Conservation (phyloP, 1,139 yeast species). For the Williopsis jadinii region DNA sequence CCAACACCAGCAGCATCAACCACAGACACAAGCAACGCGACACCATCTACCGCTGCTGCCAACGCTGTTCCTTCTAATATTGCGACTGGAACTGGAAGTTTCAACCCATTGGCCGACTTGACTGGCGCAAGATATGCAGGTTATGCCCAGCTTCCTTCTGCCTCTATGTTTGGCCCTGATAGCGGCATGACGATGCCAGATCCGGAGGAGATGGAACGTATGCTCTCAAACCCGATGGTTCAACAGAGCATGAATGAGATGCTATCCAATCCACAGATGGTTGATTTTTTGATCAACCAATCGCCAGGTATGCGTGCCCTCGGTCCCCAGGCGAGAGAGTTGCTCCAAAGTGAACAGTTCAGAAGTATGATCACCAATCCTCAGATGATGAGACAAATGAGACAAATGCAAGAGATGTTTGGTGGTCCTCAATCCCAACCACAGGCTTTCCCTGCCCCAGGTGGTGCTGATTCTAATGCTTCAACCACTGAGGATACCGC, state of each 20-base stretch:
- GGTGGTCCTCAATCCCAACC: constrained; percentile 25
- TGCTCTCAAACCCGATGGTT: constrained; percentile 77
- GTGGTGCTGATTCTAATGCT: constrained; percentile 21
- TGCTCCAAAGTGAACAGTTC: constrained; percentile 79
- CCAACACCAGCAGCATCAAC: constrained; percentile 7
- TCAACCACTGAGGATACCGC: constrained; percentile 7
- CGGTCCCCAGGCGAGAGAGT: constrained; percentile 86
- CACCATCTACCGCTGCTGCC: constrained; percentile 4
- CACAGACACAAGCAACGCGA: constrained; percentile 16
- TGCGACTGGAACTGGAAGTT: constrained; percentile 84
- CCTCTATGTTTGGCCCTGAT: constrained; percentile 90
- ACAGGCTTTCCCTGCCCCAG: constrained; percentile 31
- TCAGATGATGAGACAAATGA: constrained; percentile 73
- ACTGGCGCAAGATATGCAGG: constrained; percentile 98
- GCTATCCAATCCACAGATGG: constrained; percentile 72
- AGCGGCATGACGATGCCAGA: constrained; percentile 81
- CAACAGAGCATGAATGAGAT: constrained; percentile 77
- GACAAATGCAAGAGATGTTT: constrained; percentile 58
- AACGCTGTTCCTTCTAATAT: constrained; percentile 59
- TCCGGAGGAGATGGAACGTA: constrained; percentile 62
- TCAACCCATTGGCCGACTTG: constrained; percentile 83
- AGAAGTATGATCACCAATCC: constrained; percentile 86
- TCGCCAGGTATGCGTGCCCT: constrained; percentile 77
- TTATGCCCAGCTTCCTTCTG: constrained; percentile 77
- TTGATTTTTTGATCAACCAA: constrained; percentile 76